Conservation (phyloP, 1,284 basidiomycete species). For the Volvariella volvacea region DNA sequence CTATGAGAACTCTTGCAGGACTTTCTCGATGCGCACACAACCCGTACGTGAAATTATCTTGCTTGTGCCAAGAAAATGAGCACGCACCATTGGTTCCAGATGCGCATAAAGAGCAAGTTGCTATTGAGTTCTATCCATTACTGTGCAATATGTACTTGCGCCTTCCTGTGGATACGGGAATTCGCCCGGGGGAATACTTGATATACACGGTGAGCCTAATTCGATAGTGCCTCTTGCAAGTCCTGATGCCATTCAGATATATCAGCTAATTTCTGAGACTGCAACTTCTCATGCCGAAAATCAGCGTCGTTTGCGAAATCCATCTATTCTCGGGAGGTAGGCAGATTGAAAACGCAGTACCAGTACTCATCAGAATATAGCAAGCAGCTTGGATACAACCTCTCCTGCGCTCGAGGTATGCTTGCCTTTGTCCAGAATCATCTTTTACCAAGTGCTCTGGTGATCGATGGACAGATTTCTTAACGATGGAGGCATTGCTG, state of each 20-base stretch:
- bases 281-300: constrained; percentile 18
- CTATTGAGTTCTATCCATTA: constrained; percentile 12
- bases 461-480: constrained; percentile 34
- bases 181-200: constrained; percentile 6
- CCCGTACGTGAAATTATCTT: constrained; percentile 14
- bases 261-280: constrained; percentile 21
- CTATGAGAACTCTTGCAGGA: constrained; percentile 3
- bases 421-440: not conserved
- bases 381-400: constrained; percentile 24
- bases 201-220: constrained; percentile 11
- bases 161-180: not conserved
- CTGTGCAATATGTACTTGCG: constrained; percentile 16
- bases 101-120: constrained; percentile 11
- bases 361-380: too few relatives aligned
- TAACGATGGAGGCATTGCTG: constrained; percentile 49
- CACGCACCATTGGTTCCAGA: constrained; percentile 5
- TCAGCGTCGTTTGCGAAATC: constrained; percentile 24
- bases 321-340: constrained; percentile 30
- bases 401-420: constrained; percentile 25
- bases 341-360: not conserved
- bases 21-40: constrained; percentile 14
- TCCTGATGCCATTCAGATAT: not conserved
- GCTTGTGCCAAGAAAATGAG: not conserved
- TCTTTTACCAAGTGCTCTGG: not conserved
- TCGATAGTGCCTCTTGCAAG: not conserved